Conservation (phyloP, 2,329 filamentous ascomycete species). For the Xylogone sp. region DNA sequence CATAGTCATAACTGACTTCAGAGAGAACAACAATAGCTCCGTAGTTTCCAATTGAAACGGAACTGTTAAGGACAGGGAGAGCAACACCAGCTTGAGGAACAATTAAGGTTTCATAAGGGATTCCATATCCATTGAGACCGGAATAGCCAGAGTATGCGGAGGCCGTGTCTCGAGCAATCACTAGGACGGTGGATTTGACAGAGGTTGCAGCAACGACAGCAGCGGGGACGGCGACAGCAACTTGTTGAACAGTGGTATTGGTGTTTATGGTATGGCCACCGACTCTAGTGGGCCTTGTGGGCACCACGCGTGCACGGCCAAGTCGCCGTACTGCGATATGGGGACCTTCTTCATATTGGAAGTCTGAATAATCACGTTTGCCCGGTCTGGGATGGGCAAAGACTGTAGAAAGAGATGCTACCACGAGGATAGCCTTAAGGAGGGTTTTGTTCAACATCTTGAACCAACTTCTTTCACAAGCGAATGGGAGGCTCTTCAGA, state of each 20-base stretch:
- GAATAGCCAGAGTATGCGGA: constrained; percentile 45
- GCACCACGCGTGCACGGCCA: constrained; percentile 2
- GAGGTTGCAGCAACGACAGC: constrained; percentile 7
- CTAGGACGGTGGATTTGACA: constrained; percentile 43
- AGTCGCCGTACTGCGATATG: neutral
- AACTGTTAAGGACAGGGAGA: constrained; percentile 48
- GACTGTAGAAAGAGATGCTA: constrained; percentile 5
- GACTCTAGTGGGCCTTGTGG: constrained; percentile 8
- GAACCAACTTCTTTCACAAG: neutral
- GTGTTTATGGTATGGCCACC: constrained; percentile 14
- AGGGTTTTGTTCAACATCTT: constrained; percentile 10
- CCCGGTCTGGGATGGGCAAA: constrained; percentile 2
- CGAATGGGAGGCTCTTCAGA: neutral
- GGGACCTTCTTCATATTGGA: neutral
- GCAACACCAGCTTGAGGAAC: constrained; percentile 49
- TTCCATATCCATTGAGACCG: constrained; percentile 57
- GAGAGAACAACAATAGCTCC: constrained; percentile 48
- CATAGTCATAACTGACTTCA: constrained; percentile 40
- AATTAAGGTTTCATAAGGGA: constrained; percentile 50
- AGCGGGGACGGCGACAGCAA: constrained; percentile 3
- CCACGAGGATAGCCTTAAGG: constrained; percentile 7
- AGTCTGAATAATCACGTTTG: neutral
- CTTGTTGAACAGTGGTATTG: neutral
- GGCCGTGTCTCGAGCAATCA: constrained; percentile 49
- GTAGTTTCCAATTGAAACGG: constrained; percentile 47